A percentile compares a stretch with the other conserved stretches of the same genome.
Evolutionary conservation across 1,139 yeast species (phyloP).

Genomic region (Suhomyces wounanorum): DNA sequence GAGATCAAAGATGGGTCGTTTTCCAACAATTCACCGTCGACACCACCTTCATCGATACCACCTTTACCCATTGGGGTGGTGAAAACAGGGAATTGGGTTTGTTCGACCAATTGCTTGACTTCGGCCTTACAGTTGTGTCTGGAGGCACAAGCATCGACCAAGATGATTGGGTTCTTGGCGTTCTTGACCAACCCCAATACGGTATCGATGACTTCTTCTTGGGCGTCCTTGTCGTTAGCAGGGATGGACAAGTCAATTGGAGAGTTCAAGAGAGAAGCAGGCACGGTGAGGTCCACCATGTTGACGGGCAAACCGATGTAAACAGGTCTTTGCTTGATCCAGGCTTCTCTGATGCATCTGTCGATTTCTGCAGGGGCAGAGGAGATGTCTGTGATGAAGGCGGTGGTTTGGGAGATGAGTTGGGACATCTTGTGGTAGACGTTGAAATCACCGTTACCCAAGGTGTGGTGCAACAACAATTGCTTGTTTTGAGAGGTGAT

Average conservation of each 20-base stretch:
- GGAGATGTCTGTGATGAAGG: constrained; percentile 59
- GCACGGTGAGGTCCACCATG: constrained; percentile 66
- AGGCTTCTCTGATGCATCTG: constrained; percentile 72
- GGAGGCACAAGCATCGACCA: constrained; percentile 86
- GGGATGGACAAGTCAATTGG: constrained; percentile 65
- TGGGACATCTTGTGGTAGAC: constrained; percentile 55
- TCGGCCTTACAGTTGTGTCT: constrained; percentile 71
- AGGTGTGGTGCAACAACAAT: constrained; percentile 43
- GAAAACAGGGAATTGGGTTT: constrained; percentile 79
- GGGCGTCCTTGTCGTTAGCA: constrained; percentile 69
- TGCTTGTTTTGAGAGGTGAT: constrained; percentile 41
- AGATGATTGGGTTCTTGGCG: constrained; percentile 69
- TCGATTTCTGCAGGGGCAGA: constrained; percentile 73
- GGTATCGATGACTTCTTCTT: constrained; percentile 66
- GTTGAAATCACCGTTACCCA: constrained; percentile 49
- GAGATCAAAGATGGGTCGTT: constrained; percentile 30
- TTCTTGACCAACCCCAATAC: constrained; percentile 53
- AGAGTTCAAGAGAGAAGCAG: constrained; percentile 54
- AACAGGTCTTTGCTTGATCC: constrained; percentile 75
- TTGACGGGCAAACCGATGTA: constrained; percentile 84
- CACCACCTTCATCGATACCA: constrained; percentile 63
- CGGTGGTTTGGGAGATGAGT: constrained; percentile 66
- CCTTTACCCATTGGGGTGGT: constrained; percentile 94
- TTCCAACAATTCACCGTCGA: constrained; percentile 29
- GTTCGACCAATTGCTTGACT: constrained; percentile 61